Percentiles rank a stretch among this genome's conserved stretches.
These are phyloP conservation scores for Forsythia viridissima DNA, from an alignment of 257 asterid species.

Conservation along the genomic window DNA sequence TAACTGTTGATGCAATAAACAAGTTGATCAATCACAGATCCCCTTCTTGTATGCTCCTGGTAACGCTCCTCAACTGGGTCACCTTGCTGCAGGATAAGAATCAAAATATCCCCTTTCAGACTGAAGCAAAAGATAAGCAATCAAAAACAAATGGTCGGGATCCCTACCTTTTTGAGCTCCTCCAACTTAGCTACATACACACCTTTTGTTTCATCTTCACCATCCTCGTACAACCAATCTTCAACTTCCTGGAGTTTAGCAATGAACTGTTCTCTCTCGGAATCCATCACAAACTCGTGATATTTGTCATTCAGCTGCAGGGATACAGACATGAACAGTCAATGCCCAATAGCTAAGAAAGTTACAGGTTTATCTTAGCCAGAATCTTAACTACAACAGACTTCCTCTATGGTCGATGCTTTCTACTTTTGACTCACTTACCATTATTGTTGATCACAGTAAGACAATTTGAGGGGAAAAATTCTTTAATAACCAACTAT, in stretches of 20 bases:
- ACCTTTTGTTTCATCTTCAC: slow-evolving; percentile 89
- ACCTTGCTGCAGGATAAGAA: slow-evolving; percentile 66
- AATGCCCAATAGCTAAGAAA: neutral
- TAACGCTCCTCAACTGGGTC: slow-evolving; percentile 85
- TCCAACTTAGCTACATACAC: slow-evolving; percentile 22
- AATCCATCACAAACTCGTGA: slow-evolving; percentile 46
- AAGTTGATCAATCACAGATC: slow-evolving; percentile 66
- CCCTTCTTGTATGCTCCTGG: slow-evolving; percentile 76
- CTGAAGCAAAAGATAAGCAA: neutral
- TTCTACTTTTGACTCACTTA: neutral
- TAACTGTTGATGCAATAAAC: slow-evolving; percentile 66
- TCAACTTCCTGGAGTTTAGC: slow-evolving; percentile 86
- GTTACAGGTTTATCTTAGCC: neutral
- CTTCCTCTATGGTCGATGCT: neutral
- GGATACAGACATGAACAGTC: neutral
- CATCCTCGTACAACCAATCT: slow-evolving; percentile 97
- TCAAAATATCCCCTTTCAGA: neutral
- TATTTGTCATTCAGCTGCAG: neutral
- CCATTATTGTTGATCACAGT: neutral
- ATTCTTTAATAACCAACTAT: neutral
- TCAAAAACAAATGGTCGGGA: neutral
- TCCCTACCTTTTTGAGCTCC: slow-evolving; percentile 36
- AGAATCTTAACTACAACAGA: too few species aligned
- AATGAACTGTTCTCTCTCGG: slow-evolving; percentile 72
- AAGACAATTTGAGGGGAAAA: neutral